Evolutionary conservation across 495 filamentous ascomycete genomes (phyloP), one percentile per base, ranked within the genome.

Genomic region (Astrothelium subdiscretum): DNA sequence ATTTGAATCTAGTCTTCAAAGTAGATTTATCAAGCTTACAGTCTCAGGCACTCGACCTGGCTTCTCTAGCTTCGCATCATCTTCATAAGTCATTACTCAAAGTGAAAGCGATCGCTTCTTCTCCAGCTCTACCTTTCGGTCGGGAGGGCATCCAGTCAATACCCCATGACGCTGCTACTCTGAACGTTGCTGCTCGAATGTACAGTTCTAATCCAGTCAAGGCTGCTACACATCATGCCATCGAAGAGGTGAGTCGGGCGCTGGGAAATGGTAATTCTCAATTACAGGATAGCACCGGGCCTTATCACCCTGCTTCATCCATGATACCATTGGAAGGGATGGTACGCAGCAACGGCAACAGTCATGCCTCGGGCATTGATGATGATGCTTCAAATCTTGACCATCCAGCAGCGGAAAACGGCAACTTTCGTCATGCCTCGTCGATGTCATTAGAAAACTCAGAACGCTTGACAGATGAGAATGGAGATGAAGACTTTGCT

Each of bases 181-280:
- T 80, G 32, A 96, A 96, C 77, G 91, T 97, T 12, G 83, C 81
- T 40, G 91, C 88, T 63, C 81, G 88, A 63, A 73, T 98, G 58
- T 95, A 81, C 71, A 92, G 90, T 66, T 85, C 85, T 26, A 85
- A 80, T 27, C 81, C 84, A 2, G 89, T 94, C 15, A 86, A 87
- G 75, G 82, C 85, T 63, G 83, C 81, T 10, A 75, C 92, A 61
- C 78, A 78, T 31, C 78, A 80, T 60, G 78, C 85, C 0, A 71
- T 96, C 65, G 77, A 74, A 31, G 83, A 77, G 32, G 79, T 96
- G 43, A 83, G 83, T 66, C 75, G 72, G 52, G 74, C 83, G 26
- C 69, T 95, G 57, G 82, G 83, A 6, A 66, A 58, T 1, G 26
- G 48, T 13, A 29, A 35, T 20, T n/a, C 20, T 27, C 15, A 27